Conservation (phyloP, 176 grass and related monocot genomes). For the Calamus simplicifolius region DNA sequence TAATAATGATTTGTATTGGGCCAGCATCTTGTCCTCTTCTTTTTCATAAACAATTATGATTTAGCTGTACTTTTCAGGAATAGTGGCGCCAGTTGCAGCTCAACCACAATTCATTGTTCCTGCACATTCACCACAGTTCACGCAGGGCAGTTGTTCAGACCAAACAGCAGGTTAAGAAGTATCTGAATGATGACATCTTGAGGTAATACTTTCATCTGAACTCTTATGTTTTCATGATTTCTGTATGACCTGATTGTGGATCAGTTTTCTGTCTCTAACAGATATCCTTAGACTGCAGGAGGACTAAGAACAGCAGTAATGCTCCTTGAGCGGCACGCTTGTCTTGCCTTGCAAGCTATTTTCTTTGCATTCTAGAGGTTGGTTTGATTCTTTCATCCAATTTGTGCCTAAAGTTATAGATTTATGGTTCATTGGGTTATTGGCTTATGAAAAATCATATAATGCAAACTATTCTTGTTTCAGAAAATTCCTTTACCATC, state of each 20-base stretch:
- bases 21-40: too few relatives aligned
- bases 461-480: constrained; percentile 3
- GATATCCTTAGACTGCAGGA: constrained; percentile 57
- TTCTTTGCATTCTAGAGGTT: constrained; percentile 58
- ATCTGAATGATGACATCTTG: constrained; percentile 15
- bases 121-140: constrained; percentile 36
- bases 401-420: not conserved
- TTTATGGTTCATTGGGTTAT: too few relatives aligned
- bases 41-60: too few relatives aligned
- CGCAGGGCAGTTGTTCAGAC: constrained; percentile 43
- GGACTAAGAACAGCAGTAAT: constrained; percentile 55
- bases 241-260: constrained; percentile 8
- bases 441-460: not conserved
- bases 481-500: too few relatives aligned
- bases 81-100: constrained; percentile 27
- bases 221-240: not conserved
- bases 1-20: too few relatives aligned
- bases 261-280: not conserved
- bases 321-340: constrained; percentile 48
- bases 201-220: constrained; percentile 18
- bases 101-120: constrained; percentile 53
- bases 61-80: constrained; percentile 4
- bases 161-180: constrained; percentile 44
- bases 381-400: not conserved
- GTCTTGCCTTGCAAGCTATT: constrained; percentile 62